phyloP scores from a whole-genome alignment of 305 asterid species.

The Plantago coronopus region DNA sequence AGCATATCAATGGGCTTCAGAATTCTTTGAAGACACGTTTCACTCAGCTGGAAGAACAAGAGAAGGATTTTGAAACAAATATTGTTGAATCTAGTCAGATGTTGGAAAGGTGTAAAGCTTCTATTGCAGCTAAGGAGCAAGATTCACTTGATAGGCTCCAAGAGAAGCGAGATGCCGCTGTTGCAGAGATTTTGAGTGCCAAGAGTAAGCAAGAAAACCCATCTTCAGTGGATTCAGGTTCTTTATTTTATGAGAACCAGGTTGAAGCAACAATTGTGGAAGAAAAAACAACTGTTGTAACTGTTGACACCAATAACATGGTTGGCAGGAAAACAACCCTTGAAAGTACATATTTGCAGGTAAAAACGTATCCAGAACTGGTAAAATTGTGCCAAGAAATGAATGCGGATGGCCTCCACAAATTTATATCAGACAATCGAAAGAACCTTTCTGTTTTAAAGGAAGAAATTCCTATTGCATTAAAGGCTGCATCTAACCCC shows the following conservation, averaged over 20 bases:
- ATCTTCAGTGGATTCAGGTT: conserved; percentile 35
- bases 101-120: conserved; percentile 76
- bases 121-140: conserved; percentile 74
- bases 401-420: conserved; percentile 86
- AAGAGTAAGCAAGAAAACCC: conserved; percentile 45
- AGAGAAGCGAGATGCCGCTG: conserved; percentile 94
- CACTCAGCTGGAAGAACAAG: conserved; percentile 88
- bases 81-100: conserved; percentile 58
- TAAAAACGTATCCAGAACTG: conserved; percentile 77
- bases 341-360: conserved; percentile 36
- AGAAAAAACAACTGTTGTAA: conserved; percentile 35
- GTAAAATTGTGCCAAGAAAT: conserved; percentile 80
- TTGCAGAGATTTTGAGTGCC: conserved; percentile 72
- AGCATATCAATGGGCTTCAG: conserved; percentile 92
- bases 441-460: conserved; percentile 75
- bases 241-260: conserved; percentile 30
- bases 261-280: conserved; percentile 35
- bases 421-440: conserved; percentile 91
- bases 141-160: conserved; percentile 81
- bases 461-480: conserved; percentile 90
- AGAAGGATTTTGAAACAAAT: conserved; percentile 77
- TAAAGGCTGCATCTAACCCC: conserved; percentile 72
- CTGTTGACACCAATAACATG: conserved; percentile 18
- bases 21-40: conserved; percentile 91
- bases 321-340: conserved; percentile 38